Conservation (phyloP, 2,329 filamentous ascomycete species). For the Sclerotinia nivalis region DNA sequence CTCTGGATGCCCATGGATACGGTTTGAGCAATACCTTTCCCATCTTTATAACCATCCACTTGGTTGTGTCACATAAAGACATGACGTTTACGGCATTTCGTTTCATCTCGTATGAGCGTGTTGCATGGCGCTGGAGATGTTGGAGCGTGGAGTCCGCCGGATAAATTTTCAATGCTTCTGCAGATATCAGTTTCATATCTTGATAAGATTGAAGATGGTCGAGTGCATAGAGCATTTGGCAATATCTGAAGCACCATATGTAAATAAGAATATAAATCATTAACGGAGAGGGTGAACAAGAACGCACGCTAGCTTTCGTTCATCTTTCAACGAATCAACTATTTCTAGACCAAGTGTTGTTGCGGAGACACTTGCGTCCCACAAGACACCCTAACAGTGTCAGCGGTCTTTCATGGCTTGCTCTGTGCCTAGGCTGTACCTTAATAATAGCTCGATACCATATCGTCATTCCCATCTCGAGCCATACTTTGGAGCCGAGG, state of each 20-base stretch:
- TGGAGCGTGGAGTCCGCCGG: neutral
- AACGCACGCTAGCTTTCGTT: neutral
- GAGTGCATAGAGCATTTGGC: neutral
- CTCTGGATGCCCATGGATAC: neutral
- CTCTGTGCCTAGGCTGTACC: neutral
- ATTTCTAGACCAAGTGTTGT: neutral
- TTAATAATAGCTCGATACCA: neutral
- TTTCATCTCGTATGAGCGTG: neutral
- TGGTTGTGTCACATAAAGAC: neutral
- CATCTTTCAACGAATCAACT: neutral
- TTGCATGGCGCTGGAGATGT: neutral
- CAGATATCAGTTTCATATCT: neutral
- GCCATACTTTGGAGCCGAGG: neutral
- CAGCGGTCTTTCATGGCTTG: neutral
- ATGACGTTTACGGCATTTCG: neutral
- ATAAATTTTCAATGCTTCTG: neutral
- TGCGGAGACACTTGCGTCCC: neutral
- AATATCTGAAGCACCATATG: neutral
- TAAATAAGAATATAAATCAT: neutral
- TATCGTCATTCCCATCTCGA: neutral
- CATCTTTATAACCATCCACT: neutral
- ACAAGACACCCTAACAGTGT: neutral
- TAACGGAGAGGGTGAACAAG: too few relatives aligned
- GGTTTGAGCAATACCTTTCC: neutral
- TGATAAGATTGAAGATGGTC: neutral